Conservation (phyloP, 805 yeast genomes). For the Lachancea meyersii region DNA sequence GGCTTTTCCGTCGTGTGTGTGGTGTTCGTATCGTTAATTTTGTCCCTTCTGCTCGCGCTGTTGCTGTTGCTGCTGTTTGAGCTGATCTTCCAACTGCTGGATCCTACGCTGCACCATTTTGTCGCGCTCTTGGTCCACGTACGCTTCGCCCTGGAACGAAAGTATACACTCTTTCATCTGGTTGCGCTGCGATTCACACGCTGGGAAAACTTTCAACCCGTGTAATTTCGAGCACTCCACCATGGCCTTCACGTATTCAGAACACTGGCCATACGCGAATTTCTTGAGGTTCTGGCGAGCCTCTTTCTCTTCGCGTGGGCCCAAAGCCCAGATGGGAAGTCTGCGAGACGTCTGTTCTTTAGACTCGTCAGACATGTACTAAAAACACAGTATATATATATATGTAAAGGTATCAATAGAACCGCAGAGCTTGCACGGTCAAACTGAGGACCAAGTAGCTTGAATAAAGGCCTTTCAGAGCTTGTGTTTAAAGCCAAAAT, state of each 20-base stretch:
- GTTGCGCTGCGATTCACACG: constrained; percentile 54
- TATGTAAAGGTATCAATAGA: background rate
- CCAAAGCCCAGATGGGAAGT: constrained; percentile 68
- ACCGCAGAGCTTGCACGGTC: background rate
- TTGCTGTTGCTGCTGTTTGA: constrained; percentile 9
- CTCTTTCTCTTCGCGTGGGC: constrained; percentile 71
- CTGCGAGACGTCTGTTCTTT: constrained; percentile 25
- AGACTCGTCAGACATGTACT: background rate
- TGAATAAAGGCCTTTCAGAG: background rate
- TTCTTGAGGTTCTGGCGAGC: constrained; percentile 66
- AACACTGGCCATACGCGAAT: constrained; percentile 60
- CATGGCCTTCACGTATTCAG: constrained; percentile 58
- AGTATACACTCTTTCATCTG: constrained; percentile 59
- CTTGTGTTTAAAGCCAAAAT: background rate
- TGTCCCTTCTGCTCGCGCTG: constrained; percentile 1
- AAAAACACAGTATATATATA: background rate
- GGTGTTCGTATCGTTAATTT: background rate
- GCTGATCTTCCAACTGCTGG: constrained; percentile 31
- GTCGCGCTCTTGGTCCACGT: constrained; percentile 65
- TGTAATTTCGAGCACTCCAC: constrained; percentile 58
- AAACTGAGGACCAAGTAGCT: background rate
- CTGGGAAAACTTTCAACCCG: constrained; percentile 61
- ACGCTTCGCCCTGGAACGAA: constrained; percentile 53
- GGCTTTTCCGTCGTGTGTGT: background rate
- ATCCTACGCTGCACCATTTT: constrained; percentile 54